Evolutionary conservation across 345 rosid genomes (phyloP).

Genomic region (Leavenworthia alabamica): DNA sequence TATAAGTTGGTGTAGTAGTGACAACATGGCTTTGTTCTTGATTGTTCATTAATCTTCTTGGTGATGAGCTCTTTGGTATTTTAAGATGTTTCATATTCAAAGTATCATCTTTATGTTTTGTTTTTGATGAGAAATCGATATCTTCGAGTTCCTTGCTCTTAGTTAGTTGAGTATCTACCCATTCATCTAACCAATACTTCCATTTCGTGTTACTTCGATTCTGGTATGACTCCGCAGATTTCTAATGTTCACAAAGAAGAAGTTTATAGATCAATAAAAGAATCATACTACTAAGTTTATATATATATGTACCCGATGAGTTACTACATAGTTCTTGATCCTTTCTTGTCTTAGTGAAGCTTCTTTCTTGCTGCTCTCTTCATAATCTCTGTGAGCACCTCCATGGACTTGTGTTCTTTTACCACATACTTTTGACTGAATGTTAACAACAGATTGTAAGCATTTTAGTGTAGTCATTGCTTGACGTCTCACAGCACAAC

Average conservation of each 20-base stretch:
- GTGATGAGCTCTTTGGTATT: slow-evolving; percentile 34
- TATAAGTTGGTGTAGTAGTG: slow-evolving; percentile 72
- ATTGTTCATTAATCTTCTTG: slow-evolving; percentile 37
- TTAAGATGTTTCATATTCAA: slow-evolving; percentile 34
- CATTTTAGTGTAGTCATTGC: slow-evolving; percentile 73
- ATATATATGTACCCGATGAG: slow-evolving; percentile 73
- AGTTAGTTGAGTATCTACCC: slow-evolving; percentile 71
- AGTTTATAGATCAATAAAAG: not conserved
- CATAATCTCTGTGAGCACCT: slow-evolving; percentile 29
- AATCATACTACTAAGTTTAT: not conserved
- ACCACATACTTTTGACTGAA: slow-evolving; percentile 63
- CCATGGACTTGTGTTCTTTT: slow-evolving; percentile 43
- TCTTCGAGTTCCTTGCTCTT: slow-evolving; percentile 79
- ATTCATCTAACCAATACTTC: slow-evolving; percentile 83
- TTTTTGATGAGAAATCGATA: slow-evolving; percentile 49
- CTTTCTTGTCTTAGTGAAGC: slow-evolving; percentile 61
- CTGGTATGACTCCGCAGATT: slow-evolving; percentile 69
- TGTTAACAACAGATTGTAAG: slow-evolving; percentile 74
- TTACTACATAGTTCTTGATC: slow-evolving; percentile 50
- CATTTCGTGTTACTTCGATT: slow-evolving; percentile 54
- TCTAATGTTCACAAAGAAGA: slow-evolving; percentile 37
- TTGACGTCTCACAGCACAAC: slow-evolving; percentile 72
- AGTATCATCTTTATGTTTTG: slow-evolving; percentile 36
- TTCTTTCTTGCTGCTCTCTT: slow-evolving; percentile 62
- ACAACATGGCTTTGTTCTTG: slow-evolving; percentile 41